Percentiles rank a stretch among this genome's conserved stretches.
These are phyloP conservation scores for Marasmius fiardii DNA, from an alignment of 1,284 basidiomycete genomes.

Conservation along the genomic window DNA sequence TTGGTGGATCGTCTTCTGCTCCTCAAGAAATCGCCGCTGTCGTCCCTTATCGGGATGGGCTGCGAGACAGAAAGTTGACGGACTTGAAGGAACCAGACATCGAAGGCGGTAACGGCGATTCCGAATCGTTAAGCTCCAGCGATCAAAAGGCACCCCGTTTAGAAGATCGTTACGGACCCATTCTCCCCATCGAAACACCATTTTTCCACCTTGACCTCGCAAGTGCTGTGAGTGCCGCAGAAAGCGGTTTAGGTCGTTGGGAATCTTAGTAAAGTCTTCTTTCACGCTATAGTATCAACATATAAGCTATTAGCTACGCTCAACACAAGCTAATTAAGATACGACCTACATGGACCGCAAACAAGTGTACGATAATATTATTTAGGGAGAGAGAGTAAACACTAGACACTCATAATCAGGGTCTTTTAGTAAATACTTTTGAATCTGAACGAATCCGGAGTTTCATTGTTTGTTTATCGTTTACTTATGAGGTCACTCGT, in stretches of 20 bases:
- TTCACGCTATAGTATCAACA: background rate
- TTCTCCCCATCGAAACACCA: constrained; percentile 59
- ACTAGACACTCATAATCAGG: too few species aligned
- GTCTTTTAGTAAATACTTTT: too few species aligned
- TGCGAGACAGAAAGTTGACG: constrained; percentile 20
- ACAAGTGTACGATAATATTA: too few species aligned
- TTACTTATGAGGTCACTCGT: background rate
- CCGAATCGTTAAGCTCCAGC: constrained; percentile 1
- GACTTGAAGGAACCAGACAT: constrained; percentile 17
- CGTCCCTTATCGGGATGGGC: constrained; percentile 55
- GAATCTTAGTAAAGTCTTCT: background rate
- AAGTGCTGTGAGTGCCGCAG: constrained; percentile 72
- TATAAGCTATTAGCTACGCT: background rate
- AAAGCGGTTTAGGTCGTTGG: constrained; percentile 25
- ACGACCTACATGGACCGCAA: too few species aligned
- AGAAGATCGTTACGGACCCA: constrained; percentile 19
- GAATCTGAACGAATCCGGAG: too few species aligned
- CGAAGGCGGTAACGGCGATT: constrained; percentile 8
- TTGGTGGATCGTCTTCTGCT: constrained; percentile 41
- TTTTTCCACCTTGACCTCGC: constrained; percentile 87
- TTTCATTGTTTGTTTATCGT: too few species aligned
- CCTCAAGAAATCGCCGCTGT: constrained; percentile 73
- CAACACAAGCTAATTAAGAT: background rate
- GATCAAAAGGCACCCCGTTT: constrained; percentile 1
- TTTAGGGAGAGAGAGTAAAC: too few species aligned